A percentile compares a stretch with the other conserved stretches of the same genome.
Evolutionary conservation across 177 flowering plant species (phyloP).

Genomic region (Vitis hybrid): DNA sequence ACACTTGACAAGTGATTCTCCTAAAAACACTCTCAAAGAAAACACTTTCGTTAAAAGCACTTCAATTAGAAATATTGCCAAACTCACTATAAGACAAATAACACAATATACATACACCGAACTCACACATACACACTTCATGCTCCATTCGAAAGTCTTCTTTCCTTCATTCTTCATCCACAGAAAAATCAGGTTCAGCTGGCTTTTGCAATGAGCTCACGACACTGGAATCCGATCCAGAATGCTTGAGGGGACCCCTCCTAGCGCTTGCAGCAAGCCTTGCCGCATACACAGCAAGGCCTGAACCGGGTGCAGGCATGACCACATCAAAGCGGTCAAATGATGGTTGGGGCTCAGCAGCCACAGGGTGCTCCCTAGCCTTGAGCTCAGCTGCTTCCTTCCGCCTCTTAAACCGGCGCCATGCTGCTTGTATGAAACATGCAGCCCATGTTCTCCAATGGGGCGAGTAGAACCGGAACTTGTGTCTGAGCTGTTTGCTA

Average conservation of each 20-base stretch:
- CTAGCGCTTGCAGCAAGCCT: slow-evolving; percentile 34
- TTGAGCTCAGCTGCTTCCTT: slow-evolving; percentile 32
- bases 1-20: too few relatives aligned
- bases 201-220: slow-evolving; percentile 58
- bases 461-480: slow-evolving; percentile 84
- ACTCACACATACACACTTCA: too few relatives aligned
- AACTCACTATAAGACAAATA: too few relatives aligned
- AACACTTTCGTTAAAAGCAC: too few relatives aligned
- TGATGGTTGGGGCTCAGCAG: slow-evolving; percentile 12
- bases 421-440: slow-evolving; percentile 88
- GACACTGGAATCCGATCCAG: slow-evolving; percentile 27
- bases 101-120: too few relatives aligned
- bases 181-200: slow-evolving; percentile 62
- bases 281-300: slow-evolving; percentile 31
- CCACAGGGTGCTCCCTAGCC: slow-evolving; percentile 30
- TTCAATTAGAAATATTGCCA: too few relatives aligned
- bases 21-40: too few relatives aligned
- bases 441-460: slow-evolving; percentile 98
- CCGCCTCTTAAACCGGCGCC: slow-evolving; percentile 59
- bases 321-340: background rate
- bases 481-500: slow-evolving; percentile 83
- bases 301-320: slow-evolving; percentile 18
- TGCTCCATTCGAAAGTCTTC: too few relatives aligned
- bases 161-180: slow-evolving; percentile 27
- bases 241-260: slow-evolving; percentile 24